These are phyloP conservation scores for Populus davidiana DNA, from an alignment of 345 rosid genomes.

Conservation along the genomic window DNA sequence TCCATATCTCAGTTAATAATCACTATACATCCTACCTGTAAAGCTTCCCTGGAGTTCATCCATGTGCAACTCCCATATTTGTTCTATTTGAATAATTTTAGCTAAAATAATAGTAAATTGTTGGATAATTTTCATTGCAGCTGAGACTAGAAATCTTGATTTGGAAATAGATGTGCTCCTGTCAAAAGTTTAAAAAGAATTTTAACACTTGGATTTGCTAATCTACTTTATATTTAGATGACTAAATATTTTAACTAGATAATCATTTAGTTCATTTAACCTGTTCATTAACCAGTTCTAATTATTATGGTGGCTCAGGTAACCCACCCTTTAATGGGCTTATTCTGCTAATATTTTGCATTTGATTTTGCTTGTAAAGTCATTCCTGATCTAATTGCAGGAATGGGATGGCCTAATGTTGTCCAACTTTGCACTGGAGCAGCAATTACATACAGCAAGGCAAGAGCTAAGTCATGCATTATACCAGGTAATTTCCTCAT, in stretches of 20 bases:
- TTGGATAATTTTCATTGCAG: neutral
- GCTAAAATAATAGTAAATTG: neutral
- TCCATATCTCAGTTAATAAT: neutral
- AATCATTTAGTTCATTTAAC: neutral
- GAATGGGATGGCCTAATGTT: slow-evolving; percentile 98
- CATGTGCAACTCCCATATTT: neutral
- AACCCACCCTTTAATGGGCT: neutral
- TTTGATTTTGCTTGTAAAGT: slow-evolving; percentile 11
- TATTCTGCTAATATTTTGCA: neutral
- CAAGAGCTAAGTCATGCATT: slow-evolving; percentile 97
- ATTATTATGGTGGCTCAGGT: neutral
- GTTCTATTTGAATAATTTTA: neutral
- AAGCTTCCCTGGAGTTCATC: neutral
- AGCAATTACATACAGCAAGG: slow-evolving; percentile 91
- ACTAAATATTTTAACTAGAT: neutral
- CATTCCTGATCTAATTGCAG: slow-evolving; percentile 35
- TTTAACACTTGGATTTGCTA: neutral
- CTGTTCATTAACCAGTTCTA: neutral
- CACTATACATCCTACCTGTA: neutral
- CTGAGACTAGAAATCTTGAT: neutral
- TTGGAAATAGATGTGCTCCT: neutral
- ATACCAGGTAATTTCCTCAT: slow-evolving; percentile 65
- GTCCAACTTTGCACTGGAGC: slow-evolving; percentile 92
- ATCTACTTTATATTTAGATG: neutral
- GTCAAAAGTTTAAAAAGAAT: neutral